Conservation (phyloP, 1,284 basidiomycete genomes). For the Cystobasidium pallidum region DNA sequence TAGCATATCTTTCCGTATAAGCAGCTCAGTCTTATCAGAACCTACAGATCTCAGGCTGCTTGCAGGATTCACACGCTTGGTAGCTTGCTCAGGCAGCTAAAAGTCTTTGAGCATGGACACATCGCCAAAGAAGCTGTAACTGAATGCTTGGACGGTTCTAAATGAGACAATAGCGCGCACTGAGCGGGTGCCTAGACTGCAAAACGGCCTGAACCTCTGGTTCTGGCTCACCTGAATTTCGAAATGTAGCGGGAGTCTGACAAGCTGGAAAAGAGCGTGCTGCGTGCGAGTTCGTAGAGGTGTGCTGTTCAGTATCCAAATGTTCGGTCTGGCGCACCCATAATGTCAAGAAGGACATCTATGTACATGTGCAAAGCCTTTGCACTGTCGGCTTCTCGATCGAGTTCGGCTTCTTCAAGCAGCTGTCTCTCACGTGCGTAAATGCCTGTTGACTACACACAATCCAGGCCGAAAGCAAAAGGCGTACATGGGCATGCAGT, state of each 20-base stretch:
- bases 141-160: neutral
- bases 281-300: too few relatives aligned
- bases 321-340: neutral
- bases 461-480: neutral
- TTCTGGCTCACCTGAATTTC: neutral
- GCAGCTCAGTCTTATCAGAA: neutral
- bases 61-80: constrained; percentile 6
- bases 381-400: constrained; percentile 6
- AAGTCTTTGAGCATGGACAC: neutral
- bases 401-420: neutral
- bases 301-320: too few relatives aligned
- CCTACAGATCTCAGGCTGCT: neutral
- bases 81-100: neutral
- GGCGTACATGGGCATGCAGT: neutral
- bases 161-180: constrained; percentile 7
- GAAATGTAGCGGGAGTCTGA: neutral
- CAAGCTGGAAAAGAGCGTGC: neutral
- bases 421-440: neutral
- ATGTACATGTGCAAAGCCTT: too few relatives aligned
- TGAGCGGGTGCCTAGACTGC: constrained; percentile 2
- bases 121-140: neutral
- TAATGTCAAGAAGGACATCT: too few relatives aligned
- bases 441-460: neutral
- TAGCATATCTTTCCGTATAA: neutral
- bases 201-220: constrained; percentile 20